These are phyloP conservation scores for Ormosia emarginata DNA, from an alignment of 306 rosid genomes.

Conservation along the genomic window DNA sequence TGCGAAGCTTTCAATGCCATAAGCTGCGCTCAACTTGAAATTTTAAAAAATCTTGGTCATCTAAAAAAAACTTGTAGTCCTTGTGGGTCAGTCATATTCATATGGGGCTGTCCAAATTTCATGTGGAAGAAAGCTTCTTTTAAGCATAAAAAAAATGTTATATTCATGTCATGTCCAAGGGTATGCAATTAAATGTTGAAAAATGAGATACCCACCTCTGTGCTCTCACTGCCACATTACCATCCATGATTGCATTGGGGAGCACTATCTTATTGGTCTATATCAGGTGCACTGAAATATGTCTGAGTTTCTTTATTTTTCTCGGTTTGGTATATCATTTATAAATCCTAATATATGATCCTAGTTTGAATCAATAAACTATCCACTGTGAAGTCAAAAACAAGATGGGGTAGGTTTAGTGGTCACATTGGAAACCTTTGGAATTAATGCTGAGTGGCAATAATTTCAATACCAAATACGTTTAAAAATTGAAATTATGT, in stretches of 20 bases:
- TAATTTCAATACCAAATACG: not conserved
- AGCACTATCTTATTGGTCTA: constrained; percentile 1
- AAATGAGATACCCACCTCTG: constrained; percentile 12
- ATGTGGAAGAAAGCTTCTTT: constrained; percentile 27
- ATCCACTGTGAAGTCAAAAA: not conserved
- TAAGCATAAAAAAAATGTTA: not conserved
- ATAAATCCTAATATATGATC: constrained; percentile 4
- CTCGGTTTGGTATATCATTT: not conserved
- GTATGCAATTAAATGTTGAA: constrained; percentile 1
- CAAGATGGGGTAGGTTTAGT: constrained; percentile 25
- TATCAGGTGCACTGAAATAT: constrained; percentile 24
- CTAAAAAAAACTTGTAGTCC: not conserved
- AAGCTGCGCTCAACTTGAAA: constrained; percentile 6
- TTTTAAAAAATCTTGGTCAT: constrained; percentile 16
- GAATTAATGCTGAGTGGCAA: not conserved
- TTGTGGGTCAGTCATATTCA: constrained; percentile 35
- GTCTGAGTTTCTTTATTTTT: not conserved
- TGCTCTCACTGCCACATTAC: constrained; percentile 10
- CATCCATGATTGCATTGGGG: not conserved
- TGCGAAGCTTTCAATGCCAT: constrained; percentile 14
- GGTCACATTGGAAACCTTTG: constrained; percentile 4
- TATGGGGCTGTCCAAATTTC: constrained; percentile 36
- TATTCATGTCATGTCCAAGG: not conserved
- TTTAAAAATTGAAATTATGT: not conserved
- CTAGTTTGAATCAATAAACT: not conserved